Evolutionary conservation across 192 early-diverging fungal species (phyloP).

Genomic region (Pilaira anomala): DNA sequence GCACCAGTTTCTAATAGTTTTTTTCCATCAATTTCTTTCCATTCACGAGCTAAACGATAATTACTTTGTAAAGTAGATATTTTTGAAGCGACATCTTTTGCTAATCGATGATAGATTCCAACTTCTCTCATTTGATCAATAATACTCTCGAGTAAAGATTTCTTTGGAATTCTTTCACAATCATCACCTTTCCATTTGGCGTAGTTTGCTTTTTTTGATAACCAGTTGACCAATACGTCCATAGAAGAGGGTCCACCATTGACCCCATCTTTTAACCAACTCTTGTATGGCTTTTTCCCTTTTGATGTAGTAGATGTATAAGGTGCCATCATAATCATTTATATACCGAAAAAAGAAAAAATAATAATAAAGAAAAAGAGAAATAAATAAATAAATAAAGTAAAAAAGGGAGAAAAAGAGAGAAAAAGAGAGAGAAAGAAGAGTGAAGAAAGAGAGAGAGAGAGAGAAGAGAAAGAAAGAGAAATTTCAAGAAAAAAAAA

Average conservation of each 20-base stretch:
- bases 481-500: background rate
- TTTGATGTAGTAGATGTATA: slow-evolving; percentile 21
- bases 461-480: background rate
- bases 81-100: slow-evolving; percentile 30
- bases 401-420: background rate
- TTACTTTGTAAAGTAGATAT: slow-evolving; percentile 33
- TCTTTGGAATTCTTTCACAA: slow-evolving; percentile 30
- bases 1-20: slow-evolving; percentile 23
- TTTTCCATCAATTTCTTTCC: slow-evolving; percentile 32
- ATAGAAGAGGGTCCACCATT: slow-evolving; percentile 31
- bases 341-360: background rate
- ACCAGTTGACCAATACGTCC: slow-evolving; percentile 30
- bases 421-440: too few species aligned
- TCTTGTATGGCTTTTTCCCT: slow-evolving; percentile 33
- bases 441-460: background rate
- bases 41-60: slow-evolving; percentile 31
- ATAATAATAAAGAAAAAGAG: background rate
- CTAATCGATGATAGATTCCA: slow-evolving; percentile 29
- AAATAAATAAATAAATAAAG: background rate
- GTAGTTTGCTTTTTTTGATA: slow-evolving; percentile 29
- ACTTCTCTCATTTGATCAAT: slow-evolving; percentile 31
- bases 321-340: slow-evolving; percentile 30
- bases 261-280: slow-evolving; percentile 33
- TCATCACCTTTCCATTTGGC: slow-evolving; percentile 35
- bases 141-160: slow-evolving; percentile 25